Percentiles rank a stretch among this genome's conserved stretches.
phyloP scores from a whole-genome alignment of 2,329 filamentous ascomycete genomes.

The Penicillium sclerotiorum region DNA sequence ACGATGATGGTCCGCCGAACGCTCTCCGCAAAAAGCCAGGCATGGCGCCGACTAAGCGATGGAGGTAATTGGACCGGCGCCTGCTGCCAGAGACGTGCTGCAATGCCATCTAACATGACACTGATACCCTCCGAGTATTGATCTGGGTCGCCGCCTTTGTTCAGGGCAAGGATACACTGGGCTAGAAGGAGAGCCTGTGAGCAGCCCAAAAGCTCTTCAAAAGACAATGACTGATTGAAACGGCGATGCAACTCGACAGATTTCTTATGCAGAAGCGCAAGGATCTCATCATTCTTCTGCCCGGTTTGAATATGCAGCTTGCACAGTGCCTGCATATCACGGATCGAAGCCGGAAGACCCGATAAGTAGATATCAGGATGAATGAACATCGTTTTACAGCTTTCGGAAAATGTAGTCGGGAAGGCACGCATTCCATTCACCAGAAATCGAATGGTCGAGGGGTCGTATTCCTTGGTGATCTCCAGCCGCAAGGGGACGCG shows the following conservation, averaged over 20 bases:
- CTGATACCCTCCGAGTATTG: constrained; percentile 21
- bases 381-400: constrained; percentile 28
- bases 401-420: constrained; percentile 19
- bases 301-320: constrained; percentile 13
- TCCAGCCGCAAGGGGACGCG: constrained; percentile 18
- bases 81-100: constrained; percentile 26
- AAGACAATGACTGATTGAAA: constrained; percentile 14
- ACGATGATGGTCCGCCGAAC: constrained; percentile 37
- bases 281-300: constrained; percentile 5
- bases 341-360: constrained; percentile 13
- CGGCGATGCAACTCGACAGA: constrained; percentile 13
- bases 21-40: constrained; percentile 37
- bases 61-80: constrained; percentile 29
- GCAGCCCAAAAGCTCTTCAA: constrained; percentile 28
- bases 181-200: constrained; percentile 29
- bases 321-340: constrained; percentile 24
- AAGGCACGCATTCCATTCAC: constrained; percentile 22
- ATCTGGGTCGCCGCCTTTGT: constrained; percentile 4
- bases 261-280: constrained; percentile 16
- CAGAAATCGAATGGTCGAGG: constrained; percentile 22
- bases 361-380: constrained; percentile 25
- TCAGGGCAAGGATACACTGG: constrained; percentile 28
- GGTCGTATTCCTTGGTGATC: constrained; percentile 28
- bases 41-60: constrained; percentile 26
- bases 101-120: constrained; percentile 21